A percentile compares a stretch with the other conserved stretches of the same genome.
phyloP scores from a whole-genome alignment of 2,329 filamentous ascomycete genomes.

The Paraphaeosphaeria minitans region DNA sequence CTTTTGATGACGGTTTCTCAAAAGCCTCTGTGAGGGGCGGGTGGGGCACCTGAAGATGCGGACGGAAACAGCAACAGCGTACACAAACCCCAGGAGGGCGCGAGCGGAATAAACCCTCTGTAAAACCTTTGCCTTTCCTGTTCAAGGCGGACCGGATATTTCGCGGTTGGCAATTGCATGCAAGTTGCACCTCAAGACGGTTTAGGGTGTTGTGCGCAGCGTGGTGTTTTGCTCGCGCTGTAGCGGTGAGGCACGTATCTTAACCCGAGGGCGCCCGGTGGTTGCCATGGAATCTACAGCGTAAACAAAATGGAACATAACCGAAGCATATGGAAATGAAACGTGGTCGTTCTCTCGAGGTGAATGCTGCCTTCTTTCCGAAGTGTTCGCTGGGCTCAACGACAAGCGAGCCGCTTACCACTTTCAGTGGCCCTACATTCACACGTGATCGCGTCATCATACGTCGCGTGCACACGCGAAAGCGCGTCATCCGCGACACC shows the following conservation, averaged over 20 bases:
- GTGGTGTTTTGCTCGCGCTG: slow-evolving; percentile 19
- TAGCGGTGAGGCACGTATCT: slow-evolving; percentile 27
- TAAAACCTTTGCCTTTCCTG: not conserved
- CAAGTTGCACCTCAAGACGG: slow-evolving; percentile 12
- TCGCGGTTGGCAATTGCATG: not conserved
- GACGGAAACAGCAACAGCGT: slow-evolving; percentile 1
- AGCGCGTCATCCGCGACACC: not conserved
- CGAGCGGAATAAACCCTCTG: not conserved
- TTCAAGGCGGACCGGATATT: not conserved
- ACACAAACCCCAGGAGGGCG: not conserved
- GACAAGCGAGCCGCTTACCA: slow-evolving; percentile 28
- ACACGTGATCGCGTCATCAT: slow-evolving; percentile 34
- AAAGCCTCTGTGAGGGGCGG: not conserved
- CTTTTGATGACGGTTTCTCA: not conserved
- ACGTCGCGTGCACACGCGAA: slow-evolving; percentile 13
- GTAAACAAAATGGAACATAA: slow-evolving; percentile 33
- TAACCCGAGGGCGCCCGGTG: slow-evolving; percentile 26
- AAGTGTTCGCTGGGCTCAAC: slow-evolving; percentile 12
- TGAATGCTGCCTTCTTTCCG: slow-evolving; percentile 19
- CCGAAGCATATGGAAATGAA: slow-evolving; percentile 37
- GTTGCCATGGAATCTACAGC: slow-evolving; percentile 32
- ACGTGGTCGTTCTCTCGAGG: slow-evolving; percentile 24
- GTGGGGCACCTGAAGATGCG: not conserved
- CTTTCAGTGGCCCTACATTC: slow-evolving; percentile 15
- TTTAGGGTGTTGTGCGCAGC: slow-evolving; percentile 14